Evolutionary conservation across 202 grass and related monocot genomes (phyloP).

Genomic region (Panicum virgatum): DNA sequence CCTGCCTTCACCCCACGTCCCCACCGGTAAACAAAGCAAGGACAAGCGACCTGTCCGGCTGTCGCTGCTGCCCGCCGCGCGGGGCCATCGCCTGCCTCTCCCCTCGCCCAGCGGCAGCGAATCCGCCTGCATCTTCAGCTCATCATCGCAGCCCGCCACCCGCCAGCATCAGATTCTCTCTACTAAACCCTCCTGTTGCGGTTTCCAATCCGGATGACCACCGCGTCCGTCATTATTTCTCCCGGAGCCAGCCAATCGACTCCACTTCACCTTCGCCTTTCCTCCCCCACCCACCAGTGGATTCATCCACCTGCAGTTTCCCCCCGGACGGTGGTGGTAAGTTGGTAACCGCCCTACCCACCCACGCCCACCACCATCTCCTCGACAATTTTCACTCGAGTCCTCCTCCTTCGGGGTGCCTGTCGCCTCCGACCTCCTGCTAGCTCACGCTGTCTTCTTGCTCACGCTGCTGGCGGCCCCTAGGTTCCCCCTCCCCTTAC

Average conservation of each 20-base stretch:
- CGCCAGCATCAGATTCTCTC: conserved; percentile 42
- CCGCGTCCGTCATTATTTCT: not conserved
- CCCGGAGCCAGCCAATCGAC: not conserved
- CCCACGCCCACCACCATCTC: not conserved
- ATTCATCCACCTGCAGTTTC: not conserved
- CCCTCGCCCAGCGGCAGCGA: conserved; percentile 26
- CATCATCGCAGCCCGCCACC: not conserved
- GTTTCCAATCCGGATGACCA: not conserved
- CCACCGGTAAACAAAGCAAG: not conserved
- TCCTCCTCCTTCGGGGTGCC: not conserved
- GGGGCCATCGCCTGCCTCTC: not conserved
- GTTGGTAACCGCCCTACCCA: conserved; percentile 5
- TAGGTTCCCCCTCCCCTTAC: not conserved
- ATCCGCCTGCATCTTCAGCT: not conserved
- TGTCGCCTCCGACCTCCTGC: not conserved
- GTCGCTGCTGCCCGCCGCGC: not conserved
- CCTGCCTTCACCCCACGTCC: not conserved
- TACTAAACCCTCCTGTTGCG: not conserved
- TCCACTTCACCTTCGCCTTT: conserved; percentile 21
- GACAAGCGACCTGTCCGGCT: not conserved
- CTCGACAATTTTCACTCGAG: not conserved
- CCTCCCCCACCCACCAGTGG: not conserved
- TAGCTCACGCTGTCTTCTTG: conserved; percentile 29
- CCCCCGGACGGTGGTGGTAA: not conserved
- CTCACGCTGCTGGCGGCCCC: not conserved